Percentiles rank a stretch among this genome's conserved stretches.
Evolutionary conservation across 768 basidiomycete species (phyloP).

Genomic region (Calocybe cyanea): DNA sequence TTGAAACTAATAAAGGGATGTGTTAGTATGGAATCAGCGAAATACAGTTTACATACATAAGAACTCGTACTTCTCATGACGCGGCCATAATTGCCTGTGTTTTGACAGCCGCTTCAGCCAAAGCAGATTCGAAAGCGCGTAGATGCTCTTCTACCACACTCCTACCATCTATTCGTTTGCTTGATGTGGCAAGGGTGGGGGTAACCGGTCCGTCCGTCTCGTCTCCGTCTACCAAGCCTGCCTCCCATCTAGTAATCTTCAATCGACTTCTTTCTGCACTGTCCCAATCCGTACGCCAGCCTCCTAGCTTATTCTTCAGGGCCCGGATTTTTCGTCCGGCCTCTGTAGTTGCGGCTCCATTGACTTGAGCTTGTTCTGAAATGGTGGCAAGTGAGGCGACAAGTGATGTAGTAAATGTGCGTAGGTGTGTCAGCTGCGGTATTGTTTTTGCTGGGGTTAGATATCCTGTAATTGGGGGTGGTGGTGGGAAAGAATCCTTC

Average conservation of each 20-base stretch:
- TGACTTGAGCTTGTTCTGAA: slow-evolving; percentile 87
- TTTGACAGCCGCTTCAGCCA: slow-evolving; percentile 70
- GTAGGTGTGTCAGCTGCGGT: slow-evolving; percentile 65
- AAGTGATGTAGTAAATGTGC: slow-evolving; percentile 70
- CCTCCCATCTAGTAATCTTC: slow-evolving; percentile 80
- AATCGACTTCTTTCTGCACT: slow-evolving; percentile 76
- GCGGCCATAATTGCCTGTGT: slow-evolving; percentile 78
- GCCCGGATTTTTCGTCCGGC: slow-evolving; percentile 84
- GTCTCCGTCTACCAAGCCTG: slow-evolving; percentile 45
- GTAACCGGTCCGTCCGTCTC: slow-evolving; percentile 22
- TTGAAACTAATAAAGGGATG: slow-evolving; percentile 26
- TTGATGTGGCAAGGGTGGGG: slow-evolving; percentile 22
- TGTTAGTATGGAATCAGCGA: slow-evolving; percentile 23
- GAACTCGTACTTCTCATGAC: slow-evolving; percentile 35
- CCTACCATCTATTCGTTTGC: slow-evolving; percentile 62
- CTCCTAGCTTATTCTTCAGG: slow-evolving; percentile 77
- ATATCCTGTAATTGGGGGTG: slow-evolving; percentile 44
- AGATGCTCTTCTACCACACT: slow-evolving; percentile 75
- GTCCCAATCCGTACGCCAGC: slow-evolving; percentile 80
- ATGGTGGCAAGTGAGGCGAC: slow-evolving; percentile 71
- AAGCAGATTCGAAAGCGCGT: slow-evolving; percentile 66
- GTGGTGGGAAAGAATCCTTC: slow-evolving; percentile 55
- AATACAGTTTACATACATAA: slow-evolving; percentile 11
- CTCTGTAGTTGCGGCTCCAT: slow-evolving; percentile 80
- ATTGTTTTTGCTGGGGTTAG: slow-evolving; percentile 58